Conservation (phyloP, 78 protist species). For the Dictyostelium capitatum region DNA sequence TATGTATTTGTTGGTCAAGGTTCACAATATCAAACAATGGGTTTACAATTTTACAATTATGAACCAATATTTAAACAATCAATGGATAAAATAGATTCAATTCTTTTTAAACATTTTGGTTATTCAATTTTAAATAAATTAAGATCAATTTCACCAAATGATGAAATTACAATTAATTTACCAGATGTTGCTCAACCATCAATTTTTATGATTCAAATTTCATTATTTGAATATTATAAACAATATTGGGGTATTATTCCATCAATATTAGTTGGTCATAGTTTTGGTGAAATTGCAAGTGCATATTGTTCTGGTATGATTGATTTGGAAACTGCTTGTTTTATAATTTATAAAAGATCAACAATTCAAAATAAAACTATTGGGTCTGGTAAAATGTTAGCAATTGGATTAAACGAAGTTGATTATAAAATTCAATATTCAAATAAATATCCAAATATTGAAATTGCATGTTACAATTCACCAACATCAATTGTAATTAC, state of each 20-base stretch:
- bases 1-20: slow-evolving; percentile 18
- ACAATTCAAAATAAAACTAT: neutral
- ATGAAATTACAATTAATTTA: neutral
- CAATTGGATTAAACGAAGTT: neutral
- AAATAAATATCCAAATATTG: neutral
- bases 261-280: slow-evolving; percentile 13
- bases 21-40: neutral
- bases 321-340: neutral
- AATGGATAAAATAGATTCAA: neutral
- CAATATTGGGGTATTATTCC: slow-evolving; percentile 26
- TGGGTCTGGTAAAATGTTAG: slow-evolving; percentile 58
- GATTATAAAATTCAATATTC: neutral
- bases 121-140: neutral
- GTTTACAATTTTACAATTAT: neutral
- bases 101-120: neutral
- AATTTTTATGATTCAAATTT: neutral
- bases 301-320: slow-evolving; percentile 14
- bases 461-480: slow-evolving; percentile 31
- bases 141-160: too few relatives aligned
- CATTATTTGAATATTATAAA: neutral
- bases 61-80: neutral
- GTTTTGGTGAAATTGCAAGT: slow-evolving; percentile 61
- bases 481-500: neutral
- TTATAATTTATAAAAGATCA: neutral
- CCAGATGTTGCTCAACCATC: slow-evolving; percentile 52